Evolutionary conservation across 768 basidiomycete genomes (phyloP), one percentile per base, ranked within the genome.

Genomic region (Hemileccinum impolitum): DNA sequence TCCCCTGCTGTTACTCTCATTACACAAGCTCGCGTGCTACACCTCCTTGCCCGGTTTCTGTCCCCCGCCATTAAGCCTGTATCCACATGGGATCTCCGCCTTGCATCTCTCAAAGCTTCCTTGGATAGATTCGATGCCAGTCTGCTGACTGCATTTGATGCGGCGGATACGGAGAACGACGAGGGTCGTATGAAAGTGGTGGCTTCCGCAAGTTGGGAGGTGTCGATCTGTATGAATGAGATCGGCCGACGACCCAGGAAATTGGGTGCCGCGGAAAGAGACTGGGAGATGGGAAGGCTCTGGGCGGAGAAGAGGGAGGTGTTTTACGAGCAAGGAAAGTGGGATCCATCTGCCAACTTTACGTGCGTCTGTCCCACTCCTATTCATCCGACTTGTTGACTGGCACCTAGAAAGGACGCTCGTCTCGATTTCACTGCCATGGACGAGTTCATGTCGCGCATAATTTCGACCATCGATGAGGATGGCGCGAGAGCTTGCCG

Each of bases 261-360:
- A 31, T 31, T 43, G 3, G 23, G 53, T 15, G 48, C 43, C 1
- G 6, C 44, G 1, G 40, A 32, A 19, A 51, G 43, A 11, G 87
- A 91, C 49, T 94, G 90, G 90, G 94, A 95, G 68, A 83, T 96
- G 75, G 90, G 90, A 1, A 86, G 91, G 55, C 85, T 94, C 15
- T 99, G 95, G 91, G 85, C 90, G 1, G 94, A 99, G 70, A 94
- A 95, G 72, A 74, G 88, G 39, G 94, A 95, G 65, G 84, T 97
- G 18, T 93, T 98, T 58, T 97, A 95, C 66, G 87, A 93, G 54
- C 80, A 81, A 49, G 82, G 79, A 7, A 76, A 78, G 41, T 94
- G 90, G 86, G 78, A 87, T 53, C 80, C 94, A 0, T 63, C 87
- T 46, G 83, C 86, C 52, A 99, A 98, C 68, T 80, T 88, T 62